A percentile compares a stretch with the other conserved stretches of the same genome.
Conservation (phyloP, 2,329 filamentous ascomycete species). For the Neofusicoccum cordaticola region DNA sequence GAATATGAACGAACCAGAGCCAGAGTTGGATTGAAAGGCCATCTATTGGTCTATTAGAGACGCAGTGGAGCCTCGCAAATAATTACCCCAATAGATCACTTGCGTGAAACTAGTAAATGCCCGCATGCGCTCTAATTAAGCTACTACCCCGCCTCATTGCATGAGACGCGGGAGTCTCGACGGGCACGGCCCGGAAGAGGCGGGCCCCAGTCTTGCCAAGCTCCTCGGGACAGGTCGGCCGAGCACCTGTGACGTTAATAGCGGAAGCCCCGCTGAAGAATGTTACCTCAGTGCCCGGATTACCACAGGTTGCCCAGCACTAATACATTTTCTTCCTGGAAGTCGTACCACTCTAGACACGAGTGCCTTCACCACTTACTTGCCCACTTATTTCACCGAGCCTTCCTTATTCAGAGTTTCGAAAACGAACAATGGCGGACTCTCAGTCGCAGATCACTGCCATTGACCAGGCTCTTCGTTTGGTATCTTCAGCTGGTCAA, state of each 20-base stretch:
- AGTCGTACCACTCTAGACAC: no score
- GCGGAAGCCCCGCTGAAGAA: not conserved
- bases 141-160: not conserved
- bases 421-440: not conserved
- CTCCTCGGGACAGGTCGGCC: not conserved
- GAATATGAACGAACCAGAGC: no score
- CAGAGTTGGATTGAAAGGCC: no score
- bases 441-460: not conserved
- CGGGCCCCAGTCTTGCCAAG: not conserved
- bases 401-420: no score
- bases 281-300: not conserved
- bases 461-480: not conserved
- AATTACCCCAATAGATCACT: no score
- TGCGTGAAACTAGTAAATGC: no score
- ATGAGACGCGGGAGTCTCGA: not conserved
- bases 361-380: no score
- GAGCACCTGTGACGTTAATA: not conserved
- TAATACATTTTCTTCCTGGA: no score
- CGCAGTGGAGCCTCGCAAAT: no score
- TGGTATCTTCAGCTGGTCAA: not conserved
- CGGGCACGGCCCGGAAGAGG: not conserved
- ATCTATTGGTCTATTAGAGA: no score
- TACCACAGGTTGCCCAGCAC: no score
- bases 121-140: not conserved
- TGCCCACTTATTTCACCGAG: no score